These are phyloP conservation scores for Phytophthora constricta DNA, from an alignment of 352 stramenopile species.

Conservation along the genomic window DNA sequence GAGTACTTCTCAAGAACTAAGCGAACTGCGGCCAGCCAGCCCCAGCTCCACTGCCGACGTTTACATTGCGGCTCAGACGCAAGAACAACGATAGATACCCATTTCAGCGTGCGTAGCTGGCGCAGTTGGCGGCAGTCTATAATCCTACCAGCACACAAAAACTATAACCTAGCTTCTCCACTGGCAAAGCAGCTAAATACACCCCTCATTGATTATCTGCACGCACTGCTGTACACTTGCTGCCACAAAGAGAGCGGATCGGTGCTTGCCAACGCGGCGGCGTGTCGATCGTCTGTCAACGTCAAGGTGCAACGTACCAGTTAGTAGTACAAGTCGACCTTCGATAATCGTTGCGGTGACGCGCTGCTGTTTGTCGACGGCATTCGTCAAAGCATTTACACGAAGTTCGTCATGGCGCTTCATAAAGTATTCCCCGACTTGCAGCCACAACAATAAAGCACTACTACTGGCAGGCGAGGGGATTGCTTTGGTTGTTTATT, in stretches of 20 bases:
- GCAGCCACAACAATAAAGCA: not conserved
- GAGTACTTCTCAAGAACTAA: slow-evolving; percentile 70
- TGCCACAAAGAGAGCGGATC: not conserved
- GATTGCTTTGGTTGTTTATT: slow-evolving; percentile 46
- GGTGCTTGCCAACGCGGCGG: not conserved
- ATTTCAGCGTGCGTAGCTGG: slow-evolving; percentile 17
- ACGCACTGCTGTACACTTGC: not conserved
- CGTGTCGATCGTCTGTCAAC: not conserved
- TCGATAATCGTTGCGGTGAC: not conserved
- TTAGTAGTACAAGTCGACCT: not conserved
- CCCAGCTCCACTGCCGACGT: slow-evolving; percentile 1
- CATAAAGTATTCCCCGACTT: not conserved
- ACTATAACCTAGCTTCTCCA: slow-evolving; percentile 25
- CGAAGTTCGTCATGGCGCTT: not conserved
- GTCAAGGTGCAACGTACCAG: not conserved
- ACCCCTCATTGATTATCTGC: slow-evolving; percentile 15
- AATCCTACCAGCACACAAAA: slow-evolving; percentile 17
- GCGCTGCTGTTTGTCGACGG: not conserved
- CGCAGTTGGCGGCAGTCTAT: slow-evolving; percentile 5
- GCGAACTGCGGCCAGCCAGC: slow-evolving; percentile 4
- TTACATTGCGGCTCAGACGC: slow-evolving; percentile 3
- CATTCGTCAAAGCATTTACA: not conserved
- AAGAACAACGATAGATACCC: slow-evolving; percentile 34
- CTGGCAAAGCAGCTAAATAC: slow-evolving; percentile 23
- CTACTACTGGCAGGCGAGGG: slow-evolving; percentile 14